These are phyloP conservation scores for Tetrapyrgos nigripes DNA, from an alignment of 1,284 basidiomycete species.

Conservation along the genomic window DNA sequence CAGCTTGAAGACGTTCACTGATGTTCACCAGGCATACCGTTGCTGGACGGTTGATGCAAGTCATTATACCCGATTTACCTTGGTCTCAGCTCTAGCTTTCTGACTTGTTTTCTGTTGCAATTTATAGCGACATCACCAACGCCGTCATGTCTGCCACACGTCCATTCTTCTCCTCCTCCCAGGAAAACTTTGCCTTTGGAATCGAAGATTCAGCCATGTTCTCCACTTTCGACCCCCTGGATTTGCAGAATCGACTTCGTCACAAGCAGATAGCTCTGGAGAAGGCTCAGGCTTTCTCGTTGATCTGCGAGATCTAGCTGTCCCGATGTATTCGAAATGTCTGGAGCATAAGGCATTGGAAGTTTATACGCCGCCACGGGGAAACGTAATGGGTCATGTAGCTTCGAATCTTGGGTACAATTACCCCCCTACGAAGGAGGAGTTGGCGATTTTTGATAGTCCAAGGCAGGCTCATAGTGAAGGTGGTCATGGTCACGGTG, in stretches of 20 bases:
- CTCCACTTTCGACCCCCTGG: too few species aligned
- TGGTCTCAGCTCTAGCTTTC: too few species aligned
- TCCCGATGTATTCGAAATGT: constrained; percentile 1
- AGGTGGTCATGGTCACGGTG: too few species aligned
- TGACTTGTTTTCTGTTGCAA: too few species aligned
- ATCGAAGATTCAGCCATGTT: too few species aligned
- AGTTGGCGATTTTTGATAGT: not conserved
- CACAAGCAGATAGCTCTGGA: too few species aligned
- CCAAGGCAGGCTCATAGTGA: too few species aligned
- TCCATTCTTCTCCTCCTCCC: too few species aligned
- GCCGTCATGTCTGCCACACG: not conserved
- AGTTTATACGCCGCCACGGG: not conserved
- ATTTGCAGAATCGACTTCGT: too few species aligned
- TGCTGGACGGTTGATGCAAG: constrained; percentile 9
- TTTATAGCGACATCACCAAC: constrained; percentile 4
- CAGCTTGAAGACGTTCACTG: too few species aligned
- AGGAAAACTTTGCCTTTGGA: too few species aligned
- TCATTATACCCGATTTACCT: not conserved
- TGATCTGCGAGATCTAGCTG: not conserved
- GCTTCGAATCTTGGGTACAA: not conserved
- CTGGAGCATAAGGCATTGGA: constrained; percentile 1
- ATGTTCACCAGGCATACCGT: constrained; percentile 1
- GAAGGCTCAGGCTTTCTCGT: not conserved
- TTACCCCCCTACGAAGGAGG: not conserved
- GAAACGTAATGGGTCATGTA: not conserved